Evolutionary conservation across 2,329 filamentous ascomycete species (phyloP).

Genomic region (Pestalotiopsis sp.): DNA sequence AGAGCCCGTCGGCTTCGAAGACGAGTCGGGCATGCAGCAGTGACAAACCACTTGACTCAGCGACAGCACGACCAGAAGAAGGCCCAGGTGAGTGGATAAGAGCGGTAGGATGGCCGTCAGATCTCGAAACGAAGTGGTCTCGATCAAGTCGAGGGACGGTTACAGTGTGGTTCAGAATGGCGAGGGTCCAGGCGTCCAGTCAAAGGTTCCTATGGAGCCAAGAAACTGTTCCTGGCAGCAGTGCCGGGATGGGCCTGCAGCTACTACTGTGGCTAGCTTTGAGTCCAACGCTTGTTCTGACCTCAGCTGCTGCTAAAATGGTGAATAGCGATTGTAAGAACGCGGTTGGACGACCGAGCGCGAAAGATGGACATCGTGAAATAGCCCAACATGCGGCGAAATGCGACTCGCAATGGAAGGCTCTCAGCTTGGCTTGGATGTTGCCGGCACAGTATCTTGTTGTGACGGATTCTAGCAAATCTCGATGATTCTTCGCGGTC

Average conservation of each 20-base stretch:
- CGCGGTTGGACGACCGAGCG: neutral
- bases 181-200: conserved; percentile 2
- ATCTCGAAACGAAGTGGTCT: conserved; percentile 17
- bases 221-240: conserved; percentile 1
- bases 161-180: conserved; percentile 14
- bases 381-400: neutral
- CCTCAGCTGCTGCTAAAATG: conserved; percentile 1
- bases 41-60: neutral
- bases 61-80: neutral
- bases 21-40: neutral
- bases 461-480: neutral
- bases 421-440: neutral
- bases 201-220: conserved; percentile 1
- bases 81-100: neutral
- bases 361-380: neutral
- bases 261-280: neutral
- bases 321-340: neutral
- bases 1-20: neutral
- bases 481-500: neutral
- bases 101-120: conserved; percentile 8
- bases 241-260: conserved; percentile 6
- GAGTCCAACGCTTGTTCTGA: conserved; percentile 5
- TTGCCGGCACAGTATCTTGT: neutral
- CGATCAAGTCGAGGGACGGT: conserved; percentile 14
- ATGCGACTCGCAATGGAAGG: neutral